Conservation (phyloP, 441 rosid genomes). For the Erodium texanum region DNA sequence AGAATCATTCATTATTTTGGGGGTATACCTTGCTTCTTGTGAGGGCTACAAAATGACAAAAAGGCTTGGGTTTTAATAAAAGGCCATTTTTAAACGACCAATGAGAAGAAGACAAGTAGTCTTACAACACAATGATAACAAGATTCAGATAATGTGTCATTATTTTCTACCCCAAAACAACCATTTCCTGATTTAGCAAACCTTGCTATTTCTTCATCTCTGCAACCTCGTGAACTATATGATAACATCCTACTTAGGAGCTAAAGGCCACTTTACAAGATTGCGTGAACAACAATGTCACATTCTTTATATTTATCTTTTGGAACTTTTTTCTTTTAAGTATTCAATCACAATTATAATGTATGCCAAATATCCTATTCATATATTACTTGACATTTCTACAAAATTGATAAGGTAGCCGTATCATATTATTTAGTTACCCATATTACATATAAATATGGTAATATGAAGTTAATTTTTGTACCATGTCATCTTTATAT, state of each 20-base stretch:
- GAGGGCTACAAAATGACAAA: slow-evolving; percentile 39
- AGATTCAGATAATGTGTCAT: not conserved
- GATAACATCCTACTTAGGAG: not conserved
- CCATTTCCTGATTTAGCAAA: not conserved
- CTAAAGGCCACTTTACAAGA: not conserved
- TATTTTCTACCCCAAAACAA: not conserved
- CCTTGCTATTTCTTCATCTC: not conserved
- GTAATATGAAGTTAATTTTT: too few relatives aligned
- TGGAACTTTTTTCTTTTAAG: too few relatives aligned
- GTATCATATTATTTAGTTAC: too few relatives aligned
- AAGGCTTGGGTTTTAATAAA: slow-evolving; percentile 10
- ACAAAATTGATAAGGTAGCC: too few relatives aligned
- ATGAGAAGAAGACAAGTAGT: slow-evolving; percentile 18
- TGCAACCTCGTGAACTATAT: not conserved
- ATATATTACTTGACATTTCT: too few relatives aligned
- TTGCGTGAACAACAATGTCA: not conserved
- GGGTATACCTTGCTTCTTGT: slow-evolving; percentile 29
- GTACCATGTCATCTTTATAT: too few relatives aligned
- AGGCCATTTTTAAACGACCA: not conserved
- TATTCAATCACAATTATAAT: too few relatives aligned
- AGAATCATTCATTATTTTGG: not conserved
- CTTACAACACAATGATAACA: not conserved
- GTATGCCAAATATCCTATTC: too few relatives aligned
- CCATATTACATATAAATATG: too few relatives aligned
- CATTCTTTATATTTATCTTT: too few relatives aligned